Conservation (phyloP, 2,329 filamentous ascomycete genomes). For the Furcasterigmium furcatum region DNA sequence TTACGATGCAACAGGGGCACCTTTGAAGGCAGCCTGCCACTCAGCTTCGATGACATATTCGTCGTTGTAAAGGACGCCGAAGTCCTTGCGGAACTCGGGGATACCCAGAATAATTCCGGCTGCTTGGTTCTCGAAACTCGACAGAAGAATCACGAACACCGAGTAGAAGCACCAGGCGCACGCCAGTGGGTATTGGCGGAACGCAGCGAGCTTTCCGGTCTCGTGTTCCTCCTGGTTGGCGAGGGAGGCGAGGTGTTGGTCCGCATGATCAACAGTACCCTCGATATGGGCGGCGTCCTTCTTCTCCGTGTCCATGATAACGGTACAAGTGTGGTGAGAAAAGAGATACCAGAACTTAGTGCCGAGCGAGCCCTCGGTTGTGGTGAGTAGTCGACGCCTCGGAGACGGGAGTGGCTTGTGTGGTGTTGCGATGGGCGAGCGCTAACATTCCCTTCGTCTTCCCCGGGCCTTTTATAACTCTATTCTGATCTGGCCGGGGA, state of each 20-base stretch:
- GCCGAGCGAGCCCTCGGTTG: no score
- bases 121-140: constrained; percentile 36
- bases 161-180: constrained; percentile 30
- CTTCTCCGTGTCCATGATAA: no score
- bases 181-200: constrained; percentile 16
- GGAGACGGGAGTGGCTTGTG: no score
- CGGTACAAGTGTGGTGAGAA: no score
- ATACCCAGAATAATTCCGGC: constrained; percentile 34
- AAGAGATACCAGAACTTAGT: no score
- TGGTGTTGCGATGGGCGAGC: no score
- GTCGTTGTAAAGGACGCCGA: constrained; percentile 28
- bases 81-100: constrained; percentile 38
- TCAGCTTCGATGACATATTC: constrained; percentile 33
- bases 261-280: constrained; percentile 1
- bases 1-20: constrained; percentile 32
- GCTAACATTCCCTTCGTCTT: no score
- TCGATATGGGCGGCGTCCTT: constrained; percentile 4
- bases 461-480: no score
- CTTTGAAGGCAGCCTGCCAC: constrained; percentile 41
- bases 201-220: constrained; percentile 12
- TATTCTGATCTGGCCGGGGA: no score
- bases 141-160: constrained; percentile 31
- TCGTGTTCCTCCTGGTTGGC: constrained; percentile 22
- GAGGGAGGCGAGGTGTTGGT: constrained; percentile 6
- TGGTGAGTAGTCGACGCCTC: no score